phyloP scores from a whole-genome alignment of 805 yeast genomes.

The Phaffomyces antillensis region DNA sequence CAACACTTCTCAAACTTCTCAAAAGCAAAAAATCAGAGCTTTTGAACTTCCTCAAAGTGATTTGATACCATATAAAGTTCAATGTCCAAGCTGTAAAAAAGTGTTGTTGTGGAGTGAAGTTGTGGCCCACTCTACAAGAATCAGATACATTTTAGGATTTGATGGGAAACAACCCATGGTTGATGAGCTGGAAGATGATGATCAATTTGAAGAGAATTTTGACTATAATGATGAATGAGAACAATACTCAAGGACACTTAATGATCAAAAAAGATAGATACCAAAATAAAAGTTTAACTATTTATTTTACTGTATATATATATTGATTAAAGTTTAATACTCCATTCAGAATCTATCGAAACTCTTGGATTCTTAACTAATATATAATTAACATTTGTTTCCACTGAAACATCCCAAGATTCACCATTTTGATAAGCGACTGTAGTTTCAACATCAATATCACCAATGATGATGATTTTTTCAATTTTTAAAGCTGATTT shows the following conservation, averaged over 20 bases:
- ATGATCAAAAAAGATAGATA: too few species aligned
- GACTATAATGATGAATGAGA: slow-evolving; percentile 3
- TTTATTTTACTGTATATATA: neutral
- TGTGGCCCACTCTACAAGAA: slow-evolving; percentile 21
- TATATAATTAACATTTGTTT: slow-evolving; percentile 15
- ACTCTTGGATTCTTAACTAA: slow-evolving; percentile 46
- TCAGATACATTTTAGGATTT: slow-evolving; percentile 7
- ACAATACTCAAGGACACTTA: neutral
- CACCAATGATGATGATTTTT: slow-evolving; percentile 45
- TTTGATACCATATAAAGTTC: slow-evolving; percentile 24
- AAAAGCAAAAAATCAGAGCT: neutral
- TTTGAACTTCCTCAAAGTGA: slow-evolving; percentile 8
- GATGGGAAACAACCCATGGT: slow-evolving; percentile 7
- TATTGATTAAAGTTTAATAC: slow-evolving; percentile 24
- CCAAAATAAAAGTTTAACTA: neutral
- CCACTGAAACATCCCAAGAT: slow-evolving; percentile 30
- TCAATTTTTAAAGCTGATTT: slow-evolving; percentile 35
- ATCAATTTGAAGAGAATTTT: slow-evolving; percentile 5
- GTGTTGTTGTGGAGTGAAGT: slow-evolving; percentile 24
- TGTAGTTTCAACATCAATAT: slow-evolving; percentile 9
- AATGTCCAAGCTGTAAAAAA: slow-evolving; percentile 25
- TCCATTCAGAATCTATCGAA: slow-evolving; percentile 42
- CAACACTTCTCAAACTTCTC: neutral
- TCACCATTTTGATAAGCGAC: slow-evolving; percentile 31
- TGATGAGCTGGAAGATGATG: slow-evolving; percentile 7